phyloP scores from a whole-genome alignment of 805 yeast genomes.

The Candida boleticola region DNA sequence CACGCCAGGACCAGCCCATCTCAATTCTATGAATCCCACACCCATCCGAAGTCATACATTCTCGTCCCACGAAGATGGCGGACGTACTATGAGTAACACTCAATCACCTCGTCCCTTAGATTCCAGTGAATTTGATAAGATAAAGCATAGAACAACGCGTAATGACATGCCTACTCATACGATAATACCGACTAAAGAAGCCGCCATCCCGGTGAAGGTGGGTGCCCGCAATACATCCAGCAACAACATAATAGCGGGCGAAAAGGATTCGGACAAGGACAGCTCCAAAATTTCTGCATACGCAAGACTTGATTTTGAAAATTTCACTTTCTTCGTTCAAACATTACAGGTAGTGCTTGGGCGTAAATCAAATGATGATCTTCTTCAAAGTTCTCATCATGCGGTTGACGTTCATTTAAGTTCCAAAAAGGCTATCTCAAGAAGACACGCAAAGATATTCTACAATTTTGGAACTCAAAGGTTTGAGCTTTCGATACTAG shows the following conservation, averaged over 20 bases:
- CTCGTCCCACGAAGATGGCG: too few species aligned
- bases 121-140: neutral
- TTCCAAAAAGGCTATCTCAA: conserved; percentile 85
- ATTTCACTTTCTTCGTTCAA: conserved; percentile 93
- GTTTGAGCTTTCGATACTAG: conserved; percentile 87
- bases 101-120: neutral
- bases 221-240: neutral
- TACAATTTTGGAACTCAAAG: conserved; percentile 95
- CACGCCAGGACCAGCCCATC: too few species aligned
- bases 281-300: conserved; percentile 49
- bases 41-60: too few species aligned
- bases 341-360: conserved; percentile 93
- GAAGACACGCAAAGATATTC: conserved; percentile 93
- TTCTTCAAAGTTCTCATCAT: conserved; percentile 62
- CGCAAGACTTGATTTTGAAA: conserved; percentile 85
- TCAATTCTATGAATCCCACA: too few species aligned
- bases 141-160: neutral
- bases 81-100: conserved; percentile 1
- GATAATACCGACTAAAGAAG: conserved; percentile 17
- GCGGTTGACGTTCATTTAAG: conserved; percentile 92
- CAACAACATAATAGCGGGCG: neutral
- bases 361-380: conserved; percentile 59
- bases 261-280: conserved; percentile 10
- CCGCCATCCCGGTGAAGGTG: conserved; percentile 7
- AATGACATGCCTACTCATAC: conserved; percentile 1